Evolutionary conservation across 2,329 filamentous ascomycete genomes (phyloP), one percentile per base, ranked within the genome.

Genomic region (Phaeophleospora eucalypticola): DNA sequence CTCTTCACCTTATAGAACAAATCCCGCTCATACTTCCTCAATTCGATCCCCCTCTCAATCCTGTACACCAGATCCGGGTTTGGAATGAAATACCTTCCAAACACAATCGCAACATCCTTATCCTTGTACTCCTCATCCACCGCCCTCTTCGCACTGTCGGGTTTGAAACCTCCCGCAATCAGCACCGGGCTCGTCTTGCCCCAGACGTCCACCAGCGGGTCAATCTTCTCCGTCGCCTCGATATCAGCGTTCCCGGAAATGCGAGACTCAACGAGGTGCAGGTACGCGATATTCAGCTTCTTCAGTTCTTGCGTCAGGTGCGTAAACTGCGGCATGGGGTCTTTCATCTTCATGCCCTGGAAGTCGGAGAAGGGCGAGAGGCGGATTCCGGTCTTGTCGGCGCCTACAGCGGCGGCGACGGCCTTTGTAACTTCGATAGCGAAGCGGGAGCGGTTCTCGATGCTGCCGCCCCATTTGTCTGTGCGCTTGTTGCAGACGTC

Each of bases 271-370:
- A 86, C 67, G 0, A 84, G 47, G 59, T 84, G 81, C 2, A 83
- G 61, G 57, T 80, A 86, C 0, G 80, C 75, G 9, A 86, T 65
- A 1, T 74, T 70, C 1, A 81, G 60, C 18, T 68, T 60, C 33
- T 70, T 73, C 4, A 80, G 65, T 36, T 75, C 69, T 18, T 65
- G 67, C 79, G 65, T 40, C 35, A 42, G 38, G 33, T 85, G 71
- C 0, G 65, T 66, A 55, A 84, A 87, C 47, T 86, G 81, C 0
- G 80, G 77, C 4, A 78, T 57, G 0, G 82, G 81, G 37, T 86
- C 72, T 0, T 61, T 51, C 79, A 84, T 83, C 19, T 54, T 45
- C 82, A 86, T 82, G 16, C 74, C 76, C 46, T 84, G 79, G 63
- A 80, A 84, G 0, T 65, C 63, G 38, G 72, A 76, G 65, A 74